phyloP scores from a whole-genome alignment of 2,329 filamentous ascomycete species.

The Aschersonia sp. region DNA sequence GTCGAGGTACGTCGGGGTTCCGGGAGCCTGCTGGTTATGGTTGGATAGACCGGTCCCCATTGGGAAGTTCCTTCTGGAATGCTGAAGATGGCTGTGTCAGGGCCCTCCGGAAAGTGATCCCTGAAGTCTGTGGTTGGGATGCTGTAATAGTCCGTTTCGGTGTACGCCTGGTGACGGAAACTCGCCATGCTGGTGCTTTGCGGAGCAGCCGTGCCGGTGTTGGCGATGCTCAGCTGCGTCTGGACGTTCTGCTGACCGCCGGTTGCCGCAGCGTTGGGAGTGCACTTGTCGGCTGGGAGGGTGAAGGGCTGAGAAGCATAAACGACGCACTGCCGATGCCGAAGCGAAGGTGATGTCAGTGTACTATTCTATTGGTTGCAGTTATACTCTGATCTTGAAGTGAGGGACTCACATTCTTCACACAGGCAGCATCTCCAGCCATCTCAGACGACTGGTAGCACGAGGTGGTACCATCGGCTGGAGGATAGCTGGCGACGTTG shows the following conservation, averaged over 20 bases:
- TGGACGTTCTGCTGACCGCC: background rate
- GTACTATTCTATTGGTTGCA: background rate
- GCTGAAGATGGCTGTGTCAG: constrained; percentile 4
- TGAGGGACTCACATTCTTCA: constrained; percentile 24
- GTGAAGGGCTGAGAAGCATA: constrained; percentile 24
- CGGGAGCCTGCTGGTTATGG: background rate
- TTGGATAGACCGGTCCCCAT: constrained; percentile 24
- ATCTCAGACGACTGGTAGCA: constrained; percentile 25
- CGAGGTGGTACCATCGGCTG: constrained; percentile 18
- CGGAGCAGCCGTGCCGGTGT: background rate
- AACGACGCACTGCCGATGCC: constrained; percentile 22
- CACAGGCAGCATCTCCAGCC: constrained; percentile 30
- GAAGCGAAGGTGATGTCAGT: too few relatives aligned
- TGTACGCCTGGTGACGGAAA: background rate
- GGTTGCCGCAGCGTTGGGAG: constrained; percentile 12
- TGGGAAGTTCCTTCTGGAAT: constrained; percentile 40
- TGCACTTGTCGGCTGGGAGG: constrained; percentile 20
- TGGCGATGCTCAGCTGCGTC: background rate
- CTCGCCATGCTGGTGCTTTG: background rate
- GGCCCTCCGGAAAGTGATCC: background rate
- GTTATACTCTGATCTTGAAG: background rate
- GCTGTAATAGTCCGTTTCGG: constrained; percentile 4
- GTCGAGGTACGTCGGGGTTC: constrained; percentile 2
- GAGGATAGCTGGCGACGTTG: constrained; percentile 27
- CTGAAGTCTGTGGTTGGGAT: constrained; percentile 1